These are phyloP conservation scores for Cladophialophora yegresii DNA, from an alignment of 2,329 filamentous ascomycete species.

Conservation along the genomic window DNA sequence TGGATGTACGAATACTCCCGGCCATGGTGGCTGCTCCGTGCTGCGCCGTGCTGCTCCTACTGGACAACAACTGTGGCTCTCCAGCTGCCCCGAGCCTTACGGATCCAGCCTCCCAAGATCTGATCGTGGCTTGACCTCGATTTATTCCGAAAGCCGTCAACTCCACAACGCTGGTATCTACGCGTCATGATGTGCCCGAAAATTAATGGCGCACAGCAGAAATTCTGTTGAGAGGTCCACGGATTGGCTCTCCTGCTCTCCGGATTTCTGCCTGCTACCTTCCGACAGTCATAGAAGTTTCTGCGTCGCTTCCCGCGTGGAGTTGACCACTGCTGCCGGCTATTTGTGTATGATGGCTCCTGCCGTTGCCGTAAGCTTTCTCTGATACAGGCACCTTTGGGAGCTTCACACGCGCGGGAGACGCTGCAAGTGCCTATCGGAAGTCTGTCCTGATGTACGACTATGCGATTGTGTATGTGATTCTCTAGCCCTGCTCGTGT, in stretches of 20 bases:
- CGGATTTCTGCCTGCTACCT: neutral
- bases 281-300: neutral
- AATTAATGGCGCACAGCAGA: constrained; percentile 7
- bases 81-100: neutral
- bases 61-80: no score
- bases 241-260: neutral
- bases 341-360: constrained; percentile 15
- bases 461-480: constrained; percentile 63
- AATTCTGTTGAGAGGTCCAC: neutral
- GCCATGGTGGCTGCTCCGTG: neutral
- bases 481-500: neutral
- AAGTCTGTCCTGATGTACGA: constrained; percentile 43
- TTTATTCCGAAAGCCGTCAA: neutral
- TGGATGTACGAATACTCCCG: no score
- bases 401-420: neutral
- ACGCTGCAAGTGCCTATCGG: neutral
- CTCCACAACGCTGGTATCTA: constrained; percentile 1
- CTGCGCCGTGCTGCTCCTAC: neutral
- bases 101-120: neutral
- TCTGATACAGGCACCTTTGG: constrained; percentile 9
- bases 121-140: constrained; percentile 1
- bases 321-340: constrained; percentile 3
- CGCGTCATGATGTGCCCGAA: constrained; percentile 19
- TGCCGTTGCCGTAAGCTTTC: constrained; percentile 11
- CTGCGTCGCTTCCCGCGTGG: neutral